Conservation (phyloP, 148 eudicot species). For the Pharnaceum exiguum region DNA sequence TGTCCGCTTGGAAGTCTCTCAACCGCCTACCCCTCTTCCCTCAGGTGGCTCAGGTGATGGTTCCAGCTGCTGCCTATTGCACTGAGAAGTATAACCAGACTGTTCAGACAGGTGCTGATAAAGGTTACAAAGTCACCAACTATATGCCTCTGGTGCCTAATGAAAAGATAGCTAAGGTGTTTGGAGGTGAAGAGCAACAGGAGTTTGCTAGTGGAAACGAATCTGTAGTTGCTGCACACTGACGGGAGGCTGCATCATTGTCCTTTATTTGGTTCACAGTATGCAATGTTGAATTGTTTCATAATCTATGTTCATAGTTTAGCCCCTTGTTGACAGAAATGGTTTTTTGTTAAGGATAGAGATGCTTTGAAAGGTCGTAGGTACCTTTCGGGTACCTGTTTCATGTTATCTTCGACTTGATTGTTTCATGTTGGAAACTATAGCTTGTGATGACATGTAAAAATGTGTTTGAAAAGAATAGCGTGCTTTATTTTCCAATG, state of each 20-base stretch:
- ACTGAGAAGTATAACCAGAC: slow-evolving; percentile 79
- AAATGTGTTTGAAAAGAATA: too few relatives aligned
- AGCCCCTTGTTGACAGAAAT: too few relatives aligned
- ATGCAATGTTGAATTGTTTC: not conserved
- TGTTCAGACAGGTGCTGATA: slow-evolving; percentile 52
- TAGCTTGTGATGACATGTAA: too few relatives aligned
- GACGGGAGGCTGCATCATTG: not conserved
- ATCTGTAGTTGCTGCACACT: slow-evolving; percentile 20
- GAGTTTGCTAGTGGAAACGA: slow-evolving; percentile 3
- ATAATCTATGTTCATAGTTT: not conserved
- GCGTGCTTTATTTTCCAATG: too few relatives aligned
- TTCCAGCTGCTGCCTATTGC: slow-evolving; percentile 72
- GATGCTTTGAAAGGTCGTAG: too few relatives aligned
- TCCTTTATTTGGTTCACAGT: not conserved
- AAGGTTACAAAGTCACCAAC: slow-evolving; percentile 70
- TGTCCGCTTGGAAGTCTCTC: slow-evolving; percentile 64
- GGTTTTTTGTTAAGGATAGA: too few relatives aligned
- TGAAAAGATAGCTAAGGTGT: slow-evolving; percentile 73
- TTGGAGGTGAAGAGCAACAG: slow-evolving; percentile 24
- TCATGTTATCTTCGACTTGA: too few relatives aligned
- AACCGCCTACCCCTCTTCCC: slow-evolving; percentile 84
- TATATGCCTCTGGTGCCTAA: slow-evolving; percentile 86
- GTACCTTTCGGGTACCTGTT: too few relatives aligned
- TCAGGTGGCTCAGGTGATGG: slow-evolving; percentile 59
- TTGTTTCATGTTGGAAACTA: too few relatives aligned